Base-by-base conservation (phyloP, 176 grass and related monocot species). In the Ensete glaucum region DNA sequence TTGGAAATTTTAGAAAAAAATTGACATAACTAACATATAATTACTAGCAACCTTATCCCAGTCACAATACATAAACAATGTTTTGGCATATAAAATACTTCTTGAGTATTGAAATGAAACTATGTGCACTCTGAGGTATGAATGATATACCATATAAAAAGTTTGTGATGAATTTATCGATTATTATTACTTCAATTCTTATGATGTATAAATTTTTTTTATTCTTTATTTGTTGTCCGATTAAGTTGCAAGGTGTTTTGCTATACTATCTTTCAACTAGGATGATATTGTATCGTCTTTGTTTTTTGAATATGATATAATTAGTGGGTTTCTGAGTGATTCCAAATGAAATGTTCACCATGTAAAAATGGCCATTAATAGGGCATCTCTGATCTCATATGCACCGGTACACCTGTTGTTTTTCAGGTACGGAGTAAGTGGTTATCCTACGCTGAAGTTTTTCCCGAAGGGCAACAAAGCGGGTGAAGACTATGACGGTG, bases 401-500 rank as follows among this genome's bases (percentile, higher is more conserved):
- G 52, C 14, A 9, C 9, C 15, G 11, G 11, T 2, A 24, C 50
- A 17, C 56, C 34, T 76, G 11, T 73, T 82, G 49, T 22, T 15
- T 66, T 81, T 72, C 86, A 99, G 95, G 74, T 99, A 89, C 52
- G 95, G 86, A 81, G 95, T 94, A 75, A 87, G 82, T 89, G 88
- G 95, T 53, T 99, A 87, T 77, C 95, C 95, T 8, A 99, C 95
- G 50, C 80, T 94, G 78, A 94, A 99, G 76, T 99, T 91, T 76
- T 99, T 99, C 82, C 90, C 95, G 0, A 99, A 94, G 78, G 81
- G 84, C 51, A 99, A 84, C 86, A 98, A 99, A 86, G 90, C 80
- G 80, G 95, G 95, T 84, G 95, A 94, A 84, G 90, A 94, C 78
- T 99, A 94, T 77, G 90, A 99, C 53, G 90, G 81, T 12, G 95